Evolutionary conservation across 805 yeast genomes (phyloP).

Genomic region (Yamadazyma sp.): DNA sequence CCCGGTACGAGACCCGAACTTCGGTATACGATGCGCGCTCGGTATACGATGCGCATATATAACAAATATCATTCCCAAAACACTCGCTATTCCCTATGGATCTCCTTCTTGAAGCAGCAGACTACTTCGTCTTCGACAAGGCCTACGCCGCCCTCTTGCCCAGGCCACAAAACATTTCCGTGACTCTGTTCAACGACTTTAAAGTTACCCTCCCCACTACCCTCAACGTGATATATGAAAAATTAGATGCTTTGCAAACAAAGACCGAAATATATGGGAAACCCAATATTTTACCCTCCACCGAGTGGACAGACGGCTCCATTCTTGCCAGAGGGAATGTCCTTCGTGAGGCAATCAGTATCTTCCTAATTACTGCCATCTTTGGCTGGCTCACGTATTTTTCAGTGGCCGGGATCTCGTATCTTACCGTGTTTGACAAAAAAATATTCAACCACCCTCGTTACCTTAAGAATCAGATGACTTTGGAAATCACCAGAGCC

Average conservation of each 20-base stretch:
- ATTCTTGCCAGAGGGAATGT: slow-evolving; percentile 69
- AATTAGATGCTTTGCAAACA: slow-evolving; percentile 23
- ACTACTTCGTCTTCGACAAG: slow-evolving; percentile 71
- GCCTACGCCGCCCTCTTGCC: slow-evolving; percentile 63
- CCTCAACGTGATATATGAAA: slow-evolving; percentile 11
- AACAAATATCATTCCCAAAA: slow-evolving; percentile 9
- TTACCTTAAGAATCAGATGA: slow-evolving; percentile 90
- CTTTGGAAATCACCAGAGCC: slow-evolving; percentile 78
- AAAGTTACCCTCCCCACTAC: slow-evolving; percentile 4
- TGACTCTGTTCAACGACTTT: not conserved
- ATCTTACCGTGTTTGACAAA: slow-evolving; percentile 77
- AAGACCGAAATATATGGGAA: slow-evolving; percentile 56
- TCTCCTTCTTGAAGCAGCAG: slow-evolving; percentile 79
- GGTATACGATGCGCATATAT: slow-evolving; percentile 39
- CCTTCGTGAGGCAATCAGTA: slow-evolving; percentile 66
- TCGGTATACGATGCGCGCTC: slow-evolving; percentile 20
- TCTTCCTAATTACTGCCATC: slow-evolving; percentile 67
- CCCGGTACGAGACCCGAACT: slow-evolving; percentile 7
- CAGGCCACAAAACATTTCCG: slow-evolving; percentile 18
- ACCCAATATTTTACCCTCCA: slow-evolving; percentile 57
- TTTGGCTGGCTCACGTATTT: slow-evolving; percentile 89
- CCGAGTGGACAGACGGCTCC: slow-evolving; percentile 62
- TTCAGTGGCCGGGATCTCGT: slow-evolving; percentile 72
- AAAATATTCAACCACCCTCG: slow-evolving; percentile 94
- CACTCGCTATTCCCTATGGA: slow-evolving; percentile 69